These are phyloP conservation scores for Hirsutella rhossiliensis DNA, from an alignment of 2,329 filamentous ascomycete species.

Conservation along the genomic window DNA sequence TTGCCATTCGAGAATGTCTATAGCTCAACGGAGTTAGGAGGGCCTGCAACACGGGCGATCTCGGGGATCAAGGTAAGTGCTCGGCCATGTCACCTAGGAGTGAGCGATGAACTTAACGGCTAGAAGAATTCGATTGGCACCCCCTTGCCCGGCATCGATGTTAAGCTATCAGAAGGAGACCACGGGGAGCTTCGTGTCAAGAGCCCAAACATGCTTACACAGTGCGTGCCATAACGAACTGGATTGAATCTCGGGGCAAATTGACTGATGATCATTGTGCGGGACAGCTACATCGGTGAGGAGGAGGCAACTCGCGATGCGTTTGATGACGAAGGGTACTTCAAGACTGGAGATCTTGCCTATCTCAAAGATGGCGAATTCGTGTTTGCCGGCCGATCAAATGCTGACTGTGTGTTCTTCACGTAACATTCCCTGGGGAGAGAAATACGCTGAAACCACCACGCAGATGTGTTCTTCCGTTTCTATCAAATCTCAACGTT, in stretches of 20 bases:
- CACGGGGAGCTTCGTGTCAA: constrained; percentile 9
- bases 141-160: constrained; percentile 2
- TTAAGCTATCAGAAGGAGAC: constrained; percentile 7
- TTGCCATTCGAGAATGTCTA: constrained; percentile 6
- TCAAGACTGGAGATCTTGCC: constrained; percentile 80
- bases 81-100: no score
- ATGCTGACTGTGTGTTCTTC: constrained; percentile 7
- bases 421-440: neutral
- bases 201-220: constrained; percentile 6
- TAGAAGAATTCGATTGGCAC: constrained; percentile 4
- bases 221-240: constrained; percentile 5
- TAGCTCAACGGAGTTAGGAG: constrained; percentile 7
- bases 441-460: neutral
- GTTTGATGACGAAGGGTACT: constrained; percentile 78
- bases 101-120: no score
- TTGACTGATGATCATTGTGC: neutral
- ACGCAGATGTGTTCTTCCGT: constrained; percentile 4
- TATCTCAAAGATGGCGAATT: constrained; percentile 38
- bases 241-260: no score
- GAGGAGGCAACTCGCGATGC: constrained; percentile 66
- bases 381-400: constrained; percentile 9
- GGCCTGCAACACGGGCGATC: neutral
- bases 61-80: no score
- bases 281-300: constrained; percentile 23
- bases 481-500: constrained; percentile 6